Evolutionary conservation across 1,139 yeast genomes (phyloP).

Genomic region (Pichia norvegensis): DNA sequence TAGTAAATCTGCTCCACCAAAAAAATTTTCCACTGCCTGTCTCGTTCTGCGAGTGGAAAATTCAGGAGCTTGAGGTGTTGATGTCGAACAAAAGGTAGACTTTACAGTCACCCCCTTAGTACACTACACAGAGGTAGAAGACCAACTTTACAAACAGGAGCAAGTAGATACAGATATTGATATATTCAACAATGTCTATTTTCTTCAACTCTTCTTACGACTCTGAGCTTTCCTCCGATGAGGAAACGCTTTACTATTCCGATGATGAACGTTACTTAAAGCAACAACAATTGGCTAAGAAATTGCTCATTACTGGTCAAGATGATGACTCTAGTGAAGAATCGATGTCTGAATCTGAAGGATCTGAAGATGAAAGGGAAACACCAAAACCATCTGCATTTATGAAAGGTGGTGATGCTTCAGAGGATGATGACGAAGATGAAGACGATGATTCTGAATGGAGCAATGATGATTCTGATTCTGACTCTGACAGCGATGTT

Average conservation of each 20-base stretch:
- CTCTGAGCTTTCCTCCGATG: conserved; percentile 63
- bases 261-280: conserved; percentile 52
- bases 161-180: background rate
- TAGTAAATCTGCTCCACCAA: background rate
- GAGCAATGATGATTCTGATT: conserved; percentile 33
- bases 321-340: conserved; percentile 27
- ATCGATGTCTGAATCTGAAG: conserved; percentile 19
- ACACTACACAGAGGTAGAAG: background rate
- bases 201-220: conserved; percentile 62
- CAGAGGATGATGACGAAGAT: conserved; percentile 29
- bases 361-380: conserved; percentile 31
- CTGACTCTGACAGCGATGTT: conserved; percentile 31
- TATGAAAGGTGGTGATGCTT: conserved; percentile 30
- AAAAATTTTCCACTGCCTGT: conserved; percentile 1
- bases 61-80: background rate
- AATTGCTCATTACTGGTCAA: conserved; percentile 18
- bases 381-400: conserved; percentile 20
- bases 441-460: conserved; percentile 35
- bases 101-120: background rate
- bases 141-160: background rate
- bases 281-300: conserved; percentile 7
- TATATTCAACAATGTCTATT: conserved; percentile 47
- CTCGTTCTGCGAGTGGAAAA: conserved; percentile 2
- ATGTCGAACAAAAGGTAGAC: background rate
- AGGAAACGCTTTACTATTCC: conserved; percentile 61